These are phyloP conservation scores for Erodium trifolium DNA, from an alignment of 441 rosid species.

Conservation along the genomic window DNA sequence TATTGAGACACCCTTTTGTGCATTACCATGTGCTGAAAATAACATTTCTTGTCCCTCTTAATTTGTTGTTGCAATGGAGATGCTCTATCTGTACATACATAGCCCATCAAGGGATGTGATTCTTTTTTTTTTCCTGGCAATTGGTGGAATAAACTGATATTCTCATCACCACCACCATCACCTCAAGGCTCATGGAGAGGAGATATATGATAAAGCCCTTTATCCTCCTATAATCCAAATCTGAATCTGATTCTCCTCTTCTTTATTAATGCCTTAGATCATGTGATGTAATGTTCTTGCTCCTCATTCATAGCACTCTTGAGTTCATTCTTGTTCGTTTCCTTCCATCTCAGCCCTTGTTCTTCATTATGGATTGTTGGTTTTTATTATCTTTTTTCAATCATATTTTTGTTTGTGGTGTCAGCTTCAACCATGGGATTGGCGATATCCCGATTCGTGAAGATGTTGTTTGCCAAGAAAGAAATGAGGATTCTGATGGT, in stretches of 20 bases:
- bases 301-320: neutral
- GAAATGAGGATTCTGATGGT: constrained; percentile 56
- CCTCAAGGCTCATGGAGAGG: too few relatives aligned
- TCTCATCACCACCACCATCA: too few relatives aligned
- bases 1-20: neutral
- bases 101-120: neutral
- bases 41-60: constrained; percentile 1
- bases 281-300: neutral
- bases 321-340: neutral
- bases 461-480: constrained; percentile 44
- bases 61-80: neutral
- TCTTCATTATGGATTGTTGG: neutral
- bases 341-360: neutral
- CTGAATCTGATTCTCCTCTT: too few relatives aligned
- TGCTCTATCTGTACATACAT: neutral
- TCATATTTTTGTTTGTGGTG: neutral
- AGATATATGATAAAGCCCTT: neutral
- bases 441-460: constrained; percentile 3
- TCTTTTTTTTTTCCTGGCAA: neutral
- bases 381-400: neutral
- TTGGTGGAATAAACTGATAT: neutral
- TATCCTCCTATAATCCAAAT: neutral
- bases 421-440: neutral
- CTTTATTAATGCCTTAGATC: neutral
- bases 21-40: neutral